Percentiles rank a stretch among this genome's conserved stretches.
These are phyloP conservation scores for Colletotrichum sp. DNA, from an alignment of 2,329 filamentous ascomycete species.

Conservation along the genomic window DNA sequence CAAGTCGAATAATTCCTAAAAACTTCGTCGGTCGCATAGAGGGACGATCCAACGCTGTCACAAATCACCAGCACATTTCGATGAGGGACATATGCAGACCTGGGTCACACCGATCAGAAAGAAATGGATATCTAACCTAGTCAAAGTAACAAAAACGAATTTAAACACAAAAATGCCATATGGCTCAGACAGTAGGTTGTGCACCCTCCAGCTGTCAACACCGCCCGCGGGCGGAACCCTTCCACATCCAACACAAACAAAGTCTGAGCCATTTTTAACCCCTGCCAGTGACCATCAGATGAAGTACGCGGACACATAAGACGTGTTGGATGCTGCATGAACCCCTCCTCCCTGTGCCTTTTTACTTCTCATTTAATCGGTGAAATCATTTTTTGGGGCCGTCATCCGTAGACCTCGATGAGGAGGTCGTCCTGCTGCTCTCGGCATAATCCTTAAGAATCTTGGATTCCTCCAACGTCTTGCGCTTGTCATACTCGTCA, in stretches of 20 bases:
- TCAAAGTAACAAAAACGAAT: background rate
- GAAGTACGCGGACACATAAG: background rate
- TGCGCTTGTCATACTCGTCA: conserved; percentile 22
- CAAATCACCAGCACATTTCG: background rate
- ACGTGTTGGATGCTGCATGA: background rate
- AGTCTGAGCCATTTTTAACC: background rate
- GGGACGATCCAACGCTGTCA: background rate
- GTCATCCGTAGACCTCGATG: conserved; percentile 14
- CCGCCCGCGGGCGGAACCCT: background rate
- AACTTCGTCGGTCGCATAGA: accelerated
- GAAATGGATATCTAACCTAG: background rate
- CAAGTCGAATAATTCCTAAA: background rate
- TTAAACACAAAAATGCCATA: background rate
- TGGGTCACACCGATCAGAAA: background rate
- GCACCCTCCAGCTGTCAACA: background rate
- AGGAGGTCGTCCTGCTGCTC: conserved; percentile 19
- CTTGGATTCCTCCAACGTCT: conserved; percentile 22
- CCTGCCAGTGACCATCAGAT: background rate
- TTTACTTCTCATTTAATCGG: background rate
- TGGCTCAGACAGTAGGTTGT: background rate
- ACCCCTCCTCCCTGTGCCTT: background rate
- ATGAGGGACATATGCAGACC: background rate
- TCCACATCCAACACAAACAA: background rate
- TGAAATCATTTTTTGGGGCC: background rate
- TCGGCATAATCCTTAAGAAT: conserved; percentile 17